A percentile compares a stretch with the other conserved stretches of the same genome.
These are phyloP conservation scores for Hevea brasiliensis DNA, from an alignment of 345 rosid genomes.

Conservation along the genomic window DNA sequence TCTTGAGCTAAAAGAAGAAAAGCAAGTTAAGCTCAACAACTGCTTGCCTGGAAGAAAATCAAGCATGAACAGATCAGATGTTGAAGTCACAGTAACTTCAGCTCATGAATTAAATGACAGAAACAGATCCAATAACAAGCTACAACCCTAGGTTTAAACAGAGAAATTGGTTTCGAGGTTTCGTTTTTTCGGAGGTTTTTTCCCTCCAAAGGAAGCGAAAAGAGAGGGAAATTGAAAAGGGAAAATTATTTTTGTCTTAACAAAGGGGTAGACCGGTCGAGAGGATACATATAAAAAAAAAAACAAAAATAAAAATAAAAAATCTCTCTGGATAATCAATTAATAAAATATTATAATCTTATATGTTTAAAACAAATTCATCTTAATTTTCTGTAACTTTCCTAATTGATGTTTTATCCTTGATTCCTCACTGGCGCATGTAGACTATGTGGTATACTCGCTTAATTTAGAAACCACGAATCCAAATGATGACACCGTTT, in stretches of 20 bases:
- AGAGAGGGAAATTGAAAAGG: slow-evolving; percentile 43
- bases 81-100: slow-evolving; percentile 1
- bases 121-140: not conserved
- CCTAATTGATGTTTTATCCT: not conserved
- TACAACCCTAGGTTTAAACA: slow-evolving; percentile 23
- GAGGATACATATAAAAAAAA: slow-evolving; percentile 13
- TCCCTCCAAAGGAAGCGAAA: slow-evolving; percentile 41
- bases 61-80: slow-evolving; percentile 17
- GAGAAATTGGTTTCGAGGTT: not conserved
- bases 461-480: not conserved
- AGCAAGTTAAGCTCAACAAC: not conserved
- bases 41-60: slow-evolving; percentile 24
- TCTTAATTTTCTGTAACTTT: too few relatives aligned
- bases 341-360: not conserved
- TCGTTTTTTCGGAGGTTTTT: not conserved
- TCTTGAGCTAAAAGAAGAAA: not conserved
- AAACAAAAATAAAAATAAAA: too few relatives aligned
- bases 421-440: not conserved
- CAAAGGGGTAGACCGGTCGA: slow-evolving; percentile 12
- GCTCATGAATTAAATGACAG: slow-evolving; percentile 5
- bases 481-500: not conserved
- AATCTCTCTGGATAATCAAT: not conserved
- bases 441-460: not conserved
- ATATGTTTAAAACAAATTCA: not conserved
- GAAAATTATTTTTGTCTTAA: slow-evolving; percentile 29